phyloP scores from a whole-genome alignment of 768 basidiomycete species.

The Kwoniella bestiolae region DNA sequence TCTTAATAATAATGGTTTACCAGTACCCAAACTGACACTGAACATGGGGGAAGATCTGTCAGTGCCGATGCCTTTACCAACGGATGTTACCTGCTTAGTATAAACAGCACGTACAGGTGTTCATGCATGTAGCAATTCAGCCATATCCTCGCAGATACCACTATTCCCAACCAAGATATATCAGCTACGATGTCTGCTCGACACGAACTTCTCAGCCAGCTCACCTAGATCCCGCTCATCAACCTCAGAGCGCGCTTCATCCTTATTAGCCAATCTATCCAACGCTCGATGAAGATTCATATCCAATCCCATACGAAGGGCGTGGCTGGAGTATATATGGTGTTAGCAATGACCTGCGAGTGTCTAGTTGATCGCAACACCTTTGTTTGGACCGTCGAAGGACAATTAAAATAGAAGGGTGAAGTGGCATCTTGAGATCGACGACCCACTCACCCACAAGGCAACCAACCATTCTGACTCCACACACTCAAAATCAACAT shows the following conservation, averaged over 20 bases:
- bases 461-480: constrained; percentile 93
- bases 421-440: too few relatives aligned
- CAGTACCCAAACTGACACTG: constrained; percentile 89
- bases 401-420: too few relatives aligned
- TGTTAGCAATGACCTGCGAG: too few relatives aligned
- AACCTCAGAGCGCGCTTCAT: constrained; percentile 67
- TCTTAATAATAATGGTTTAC: constrained; percentile 83
- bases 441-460: constrained; percentile 66
- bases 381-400: too few relatives aligned
- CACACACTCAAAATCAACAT: constrained; percentile 91
- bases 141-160: constrained; percentile 92
- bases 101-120: constrained; percentile 70
- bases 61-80: too few relatives aligned
- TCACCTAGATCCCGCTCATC: constrained; percentile 80
- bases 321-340: too few relatives aligned
- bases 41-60: constrained; percentile 19
- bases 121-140: constrained; percentile 95
- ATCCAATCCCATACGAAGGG: constrained; percentile 93
- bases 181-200: neutral
- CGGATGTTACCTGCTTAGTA: neutral
- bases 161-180: constrained; percentile 57
- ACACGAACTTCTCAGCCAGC: constrained; percentile 20
- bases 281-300: constrained; percentile 89
- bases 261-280: constrained; percentile 81
- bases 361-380: too few relatives aligned